Evolutionary conservation across 1,284 basidiomycete species (phyloP).

Genomic region (Schizophyllum commune): DNA sequence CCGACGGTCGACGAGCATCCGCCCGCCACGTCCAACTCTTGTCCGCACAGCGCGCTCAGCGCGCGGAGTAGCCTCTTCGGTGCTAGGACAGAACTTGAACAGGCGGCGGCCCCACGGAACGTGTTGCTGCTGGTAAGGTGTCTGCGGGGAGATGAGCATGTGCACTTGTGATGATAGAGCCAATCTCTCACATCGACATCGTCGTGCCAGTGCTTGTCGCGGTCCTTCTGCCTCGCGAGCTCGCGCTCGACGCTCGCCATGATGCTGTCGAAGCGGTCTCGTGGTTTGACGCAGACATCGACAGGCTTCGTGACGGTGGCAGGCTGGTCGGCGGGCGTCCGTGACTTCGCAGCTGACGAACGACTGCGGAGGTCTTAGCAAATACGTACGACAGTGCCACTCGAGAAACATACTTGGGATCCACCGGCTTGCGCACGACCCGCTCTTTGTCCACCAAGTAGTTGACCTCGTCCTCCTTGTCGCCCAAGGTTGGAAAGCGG

Average conservation of each 20-base stretch:
- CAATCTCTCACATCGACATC: conserved; percentile 57
- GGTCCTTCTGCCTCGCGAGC: conserved; percentile 60
- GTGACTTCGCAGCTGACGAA: conserved; percentile 30
- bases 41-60: conserved; percentile 56
- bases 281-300: conserved; percentile 50
- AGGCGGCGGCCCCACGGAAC: conserved; percentile 43
- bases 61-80: conserved; percentile 24
- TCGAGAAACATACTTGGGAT: conserved; percentile 33
- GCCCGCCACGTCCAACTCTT: conserved; percentile 76
- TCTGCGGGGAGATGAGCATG: conserved; percentile 28
- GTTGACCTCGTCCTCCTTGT: conserved; percentile 73
- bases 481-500: conserved; percentile 58
- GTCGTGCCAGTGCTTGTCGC: conserved; percentile 83
- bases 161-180: not conserved
- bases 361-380: conserved; percentile 35
- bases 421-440: conserved; percentile 47
- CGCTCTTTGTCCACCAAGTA: conserved; percentile 72
- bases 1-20: conserved; percentile 73
- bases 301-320: conserved; percentile 22
- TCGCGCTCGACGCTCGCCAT: conserved; percentile 62
- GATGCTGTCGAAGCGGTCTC: conserved; percentile 58
- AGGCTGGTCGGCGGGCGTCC: conserved; percentile 33
- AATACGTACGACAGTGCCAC: conserved; percentile 8
- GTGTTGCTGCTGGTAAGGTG: conserved; percentile 50
- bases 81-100: conserved; percentile 50